These are phyloP conservation scores for Fusarium pininemorale DNA, from an alignment of 2,329 filamentous ascomycete genomes.

Conservation along the genomic window DNA sequence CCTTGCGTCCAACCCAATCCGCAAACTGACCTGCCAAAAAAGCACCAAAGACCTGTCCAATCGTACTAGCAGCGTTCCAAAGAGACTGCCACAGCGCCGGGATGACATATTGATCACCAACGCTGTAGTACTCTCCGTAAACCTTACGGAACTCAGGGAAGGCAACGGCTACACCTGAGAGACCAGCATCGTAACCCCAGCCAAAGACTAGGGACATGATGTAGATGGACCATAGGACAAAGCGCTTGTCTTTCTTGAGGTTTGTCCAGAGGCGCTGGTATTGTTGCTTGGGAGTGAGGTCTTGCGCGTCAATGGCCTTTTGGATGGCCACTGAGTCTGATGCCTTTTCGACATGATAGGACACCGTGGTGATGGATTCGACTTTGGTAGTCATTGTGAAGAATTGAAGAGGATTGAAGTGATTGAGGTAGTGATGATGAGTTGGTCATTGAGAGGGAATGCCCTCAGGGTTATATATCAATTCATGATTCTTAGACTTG, in stretches of 20 bases:
- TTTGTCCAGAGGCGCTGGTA: constrained; percentile 42
- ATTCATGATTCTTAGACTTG: accelerated
- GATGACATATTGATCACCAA: constrained; percentile 45
- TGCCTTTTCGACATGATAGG: constrained; percentile 13
- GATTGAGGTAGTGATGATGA: not conserved
- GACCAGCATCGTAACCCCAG: constrained; percentile 49
- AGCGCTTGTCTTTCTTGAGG: constrained; percentile 42
- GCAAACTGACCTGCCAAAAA: constrained; percentile 43
- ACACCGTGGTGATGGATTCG: not conserved
- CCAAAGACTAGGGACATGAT: constrained; percentile 48
- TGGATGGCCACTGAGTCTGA: not conserved
- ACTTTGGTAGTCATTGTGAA: constrained; percentile 1
- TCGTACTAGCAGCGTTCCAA: constrained; percentile 50
- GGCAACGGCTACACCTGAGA: constrained; percentile 48
- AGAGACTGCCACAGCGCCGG: constrained; percentile 50
- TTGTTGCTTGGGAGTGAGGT: constrained; percentile 40
- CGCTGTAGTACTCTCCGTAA: constrained; percentile 46
- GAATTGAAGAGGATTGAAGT: not conserved
- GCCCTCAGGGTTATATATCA: not conserved
- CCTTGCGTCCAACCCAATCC: constrained; percentile 34
- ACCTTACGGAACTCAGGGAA: constrained; percentile 48
- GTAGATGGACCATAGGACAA: constrained; percentile 43
- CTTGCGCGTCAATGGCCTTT: constrained; percentile 20
- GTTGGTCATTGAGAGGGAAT: accelerated
- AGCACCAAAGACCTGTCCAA: constrained; percentile 44